Percentiles rank a stretch among this genome's conserved stretches.
Evolutionary conservation across 305 asterid species (phyloP).

Genomic region (Fraxinus platypoda): DNA sequence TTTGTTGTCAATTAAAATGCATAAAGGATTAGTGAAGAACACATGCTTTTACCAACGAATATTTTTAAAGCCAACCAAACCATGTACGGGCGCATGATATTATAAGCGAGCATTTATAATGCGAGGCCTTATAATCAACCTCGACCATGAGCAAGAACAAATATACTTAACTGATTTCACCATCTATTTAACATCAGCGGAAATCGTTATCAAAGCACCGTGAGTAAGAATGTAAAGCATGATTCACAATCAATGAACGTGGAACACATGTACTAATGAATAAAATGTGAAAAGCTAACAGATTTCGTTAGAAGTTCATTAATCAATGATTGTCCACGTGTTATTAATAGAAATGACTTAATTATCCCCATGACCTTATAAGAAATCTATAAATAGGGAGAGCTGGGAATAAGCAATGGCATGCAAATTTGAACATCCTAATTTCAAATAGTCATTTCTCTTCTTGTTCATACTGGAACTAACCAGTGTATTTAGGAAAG

Average conservation of each 20-base stretch:
- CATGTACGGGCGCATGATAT: background rate
- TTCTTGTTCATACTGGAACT: background rate
- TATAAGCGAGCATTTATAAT: background rate
- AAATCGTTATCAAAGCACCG: background rate
- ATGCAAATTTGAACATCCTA: background rate
- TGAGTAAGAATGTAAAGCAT: background rate
- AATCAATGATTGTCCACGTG: background rate
- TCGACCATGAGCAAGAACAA: background rate
- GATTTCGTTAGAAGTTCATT: background rate
- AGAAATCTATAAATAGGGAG: background rate
- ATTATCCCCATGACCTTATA: background rate
- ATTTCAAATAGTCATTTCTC: too few relatives aligned
- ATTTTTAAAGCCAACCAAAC: background rate
- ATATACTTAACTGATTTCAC: background rate
- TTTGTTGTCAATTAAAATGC: background rate
- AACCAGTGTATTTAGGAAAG: background rate
- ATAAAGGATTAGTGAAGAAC: background rate
- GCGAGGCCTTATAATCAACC: background rate
- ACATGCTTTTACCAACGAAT: too few relatives aligned
- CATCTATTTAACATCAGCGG: background rate
- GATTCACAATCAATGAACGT: background rate
- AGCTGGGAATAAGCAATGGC: background rate
- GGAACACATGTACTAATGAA: background rate
- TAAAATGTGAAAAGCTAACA: background rate
- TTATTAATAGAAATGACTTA: background rate